A percentile compares a stretch with the other conserved stretches of the same genome.
These are phyloP conservation scores for Pseudomonodictys pantanalensis DNA, from an alignment of 495 filamentous ascomycete species.

Conservation along the genomic window DNA sequence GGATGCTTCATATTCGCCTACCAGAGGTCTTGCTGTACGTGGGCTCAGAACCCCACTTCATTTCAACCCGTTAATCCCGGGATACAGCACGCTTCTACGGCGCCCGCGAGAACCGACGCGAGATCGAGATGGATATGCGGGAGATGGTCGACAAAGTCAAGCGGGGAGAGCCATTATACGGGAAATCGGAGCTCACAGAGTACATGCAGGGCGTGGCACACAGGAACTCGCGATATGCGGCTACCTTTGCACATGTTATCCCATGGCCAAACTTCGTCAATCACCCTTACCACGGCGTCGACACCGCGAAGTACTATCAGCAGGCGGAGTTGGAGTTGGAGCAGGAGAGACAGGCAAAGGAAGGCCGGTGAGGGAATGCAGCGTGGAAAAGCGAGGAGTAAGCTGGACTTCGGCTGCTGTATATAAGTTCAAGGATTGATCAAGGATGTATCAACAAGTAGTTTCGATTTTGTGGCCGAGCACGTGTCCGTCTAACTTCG, in stretches of 20 bases:
- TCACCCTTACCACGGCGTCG: conserved; percentile 91
- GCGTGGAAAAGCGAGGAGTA: neutral
- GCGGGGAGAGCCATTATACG: conserved; percentile 86
- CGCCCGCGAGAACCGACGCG: conserved; percentile 82
- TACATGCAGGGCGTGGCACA: conserved; percentile 93
- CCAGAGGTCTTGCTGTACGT: conserved; percentile 64
- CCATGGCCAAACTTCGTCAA: conserved; percentile 99
- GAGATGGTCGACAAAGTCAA: conserved; percentile 98
- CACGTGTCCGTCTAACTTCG: conserved; percentile 37
- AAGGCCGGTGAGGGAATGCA: conserved; percentile 3
- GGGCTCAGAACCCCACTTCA: neutral
- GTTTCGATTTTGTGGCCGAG: too few species aligned
- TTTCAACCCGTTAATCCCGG: neutral
- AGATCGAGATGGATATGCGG: conserved; percentile 92
- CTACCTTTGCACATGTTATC: conserved; percentile 74
- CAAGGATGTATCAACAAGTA: conserved; percentile 25
- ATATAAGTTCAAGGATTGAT: conserved; percentile 6
- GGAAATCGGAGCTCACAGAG: conserved; percentile 67
- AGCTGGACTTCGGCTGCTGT: neutral
- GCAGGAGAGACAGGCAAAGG: conserved; percentile 52
- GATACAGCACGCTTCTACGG: conserved; percentile 75
- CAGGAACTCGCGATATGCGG: conserved; percentile 86
- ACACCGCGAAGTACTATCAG: conserved; percentile 96
- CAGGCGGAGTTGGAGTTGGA: conserved; percentile 94
- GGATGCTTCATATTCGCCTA: conserved; percentile 81